phyloP scores from a whole-genome alignment of 176 grass and related monocot species.

The Aegilops tauschii region DNA sequence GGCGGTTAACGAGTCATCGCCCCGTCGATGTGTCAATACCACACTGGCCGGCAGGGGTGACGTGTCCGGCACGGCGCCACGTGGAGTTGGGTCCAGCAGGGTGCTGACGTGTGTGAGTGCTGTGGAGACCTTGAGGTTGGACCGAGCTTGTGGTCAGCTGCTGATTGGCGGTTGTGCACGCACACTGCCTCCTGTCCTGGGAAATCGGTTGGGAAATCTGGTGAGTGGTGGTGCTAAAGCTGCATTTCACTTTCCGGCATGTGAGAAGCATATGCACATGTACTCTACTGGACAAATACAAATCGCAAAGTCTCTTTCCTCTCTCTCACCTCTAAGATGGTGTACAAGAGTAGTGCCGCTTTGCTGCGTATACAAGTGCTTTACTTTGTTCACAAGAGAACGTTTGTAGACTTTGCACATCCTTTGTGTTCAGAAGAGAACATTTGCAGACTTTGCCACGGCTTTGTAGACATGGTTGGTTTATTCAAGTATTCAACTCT shows the following conservation, averaged over 20 bases:
- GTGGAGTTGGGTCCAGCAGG: not conserved
- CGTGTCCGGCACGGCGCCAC: constrained; percentile 14
- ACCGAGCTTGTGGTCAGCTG: not conserved
- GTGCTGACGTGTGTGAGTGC: not conserved
- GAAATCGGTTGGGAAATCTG: not conserved
- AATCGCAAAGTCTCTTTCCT: not conserved
- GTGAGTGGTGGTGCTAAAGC: constrained; percentile 10
- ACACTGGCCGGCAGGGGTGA: not conserved
- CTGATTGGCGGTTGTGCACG: not conserved
- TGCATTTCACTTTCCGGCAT: not conserved
- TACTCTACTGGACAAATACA: not conserved
- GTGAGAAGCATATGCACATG: not conserved
- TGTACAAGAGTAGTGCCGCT: not conserved
- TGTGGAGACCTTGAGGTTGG: not conserved
- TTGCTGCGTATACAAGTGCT: not conserved
- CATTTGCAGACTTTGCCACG: no score
- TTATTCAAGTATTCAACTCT: no score
- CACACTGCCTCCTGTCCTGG: not conserved
- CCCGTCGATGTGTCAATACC: constrained; percentile 7
- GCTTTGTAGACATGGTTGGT: no score
- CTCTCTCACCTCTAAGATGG: not conserved
- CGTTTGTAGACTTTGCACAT: not conserved
- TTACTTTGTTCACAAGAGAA: not conserved
- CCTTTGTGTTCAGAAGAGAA: no score
- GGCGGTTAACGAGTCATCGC: not conserved